Conservation (phyloP, 2,329 filamentous ascomycete genomes). For the Sarocladium kiliense region DNA sequence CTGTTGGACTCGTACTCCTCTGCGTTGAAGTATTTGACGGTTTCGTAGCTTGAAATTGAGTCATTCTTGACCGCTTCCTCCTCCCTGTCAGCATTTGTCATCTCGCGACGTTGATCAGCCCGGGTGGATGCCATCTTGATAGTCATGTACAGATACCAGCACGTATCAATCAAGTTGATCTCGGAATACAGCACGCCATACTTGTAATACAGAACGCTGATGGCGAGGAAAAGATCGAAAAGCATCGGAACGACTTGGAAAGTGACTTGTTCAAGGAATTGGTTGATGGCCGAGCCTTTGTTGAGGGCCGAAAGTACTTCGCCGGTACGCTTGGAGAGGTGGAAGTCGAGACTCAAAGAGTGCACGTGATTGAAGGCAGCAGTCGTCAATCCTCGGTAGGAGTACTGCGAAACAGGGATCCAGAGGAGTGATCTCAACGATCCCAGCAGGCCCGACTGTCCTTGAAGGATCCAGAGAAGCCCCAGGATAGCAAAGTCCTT, state of each 20-base stretch:
- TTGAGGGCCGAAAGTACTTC: constrained; percentile 93
- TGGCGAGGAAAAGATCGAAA: constrained; percentile 79
- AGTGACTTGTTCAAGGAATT: constrained; percentile 91
- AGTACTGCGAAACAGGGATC: constrained; percentile 97
- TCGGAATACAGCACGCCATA: constrained; percentile 73
- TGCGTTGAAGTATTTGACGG: constrained; percentile 86
- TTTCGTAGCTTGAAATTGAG: constrained; percentile 98
- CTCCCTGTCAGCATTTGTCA: constrained; percentile 91
- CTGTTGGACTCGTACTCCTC: constrained; percentile 73
- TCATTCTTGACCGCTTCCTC: constrained; percentile 98
- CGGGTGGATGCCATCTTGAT: constrained; percentile 93
- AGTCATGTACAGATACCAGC: constrained; percentile 94
- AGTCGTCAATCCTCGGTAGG: constrained; percentile 88
- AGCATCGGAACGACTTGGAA: constrained; percentile 96
- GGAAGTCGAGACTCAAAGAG: constrained; percentile 89
- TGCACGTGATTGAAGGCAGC: constrained; percentile 98
- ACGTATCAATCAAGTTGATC: constrained; percentile 84
- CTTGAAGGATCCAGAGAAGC: constrained; percentile 79
- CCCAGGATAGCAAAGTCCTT: constrained; percentile 39
- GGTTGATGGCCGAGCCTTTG: constrained; percentile 94
- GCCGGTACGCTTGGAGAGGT: constrained; percentile 92
- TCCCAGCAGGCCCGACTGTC: constrained; percentile 80
- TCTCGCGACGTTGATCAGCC: constrained; percentile 82
- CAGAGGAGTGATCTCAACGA: constrained; percentile 79
- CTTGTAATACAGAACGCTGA: constrained; percentile 65